Evolutionary conservation across 225 moss, liverwort and hornwort genomes (phyloP).

Genomic region (Bryum argenteum): DNA sequence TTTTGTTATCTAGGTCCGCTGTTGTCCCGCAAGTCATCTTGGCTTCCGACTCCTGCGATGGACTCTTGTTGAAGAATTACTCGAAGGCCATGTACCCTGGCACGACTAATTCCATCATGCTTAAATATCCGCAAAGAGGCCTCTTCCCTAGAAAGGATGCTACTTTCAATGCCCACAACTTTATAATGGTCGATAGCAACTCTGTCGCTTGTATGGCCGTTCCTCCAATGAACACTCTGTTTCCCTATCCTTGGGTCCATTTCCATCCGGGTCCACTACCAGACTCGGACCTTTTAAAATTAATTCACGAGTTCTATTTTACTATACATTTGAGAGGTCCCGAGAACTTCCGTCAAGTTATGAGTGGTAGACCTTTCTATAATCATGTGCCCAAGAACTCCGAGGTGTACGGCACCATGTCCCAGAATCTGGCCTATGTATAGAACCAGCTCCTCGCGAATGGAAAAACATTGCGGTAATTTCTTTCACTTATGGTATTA

Average conservation of each 20-base stretch:
- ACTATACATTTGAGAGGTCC: no score
- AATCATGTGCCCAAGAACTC: background rate
- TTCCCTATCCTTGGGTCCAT: background rate
- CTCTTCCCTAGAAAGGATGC: background rate
- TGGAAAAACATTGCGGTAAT: no score
- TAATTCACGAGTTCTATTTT: no score
- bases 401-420: no score
- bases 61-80: background rate
- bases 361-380: background rate
- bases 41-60: background rate
- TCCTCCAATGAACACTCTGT: background rate
- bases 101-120: background rate
- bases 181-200: background rate
- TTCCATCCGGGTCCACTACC: background rate
- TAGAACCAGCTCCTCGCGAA: no score
- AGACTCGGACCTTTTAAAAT: background rate
- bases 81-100: background rate
- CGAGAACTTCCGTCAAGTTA: background rate
- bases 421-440: no score
- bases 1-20: no score
- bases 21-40: background rate
- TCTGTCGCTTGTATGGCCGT: background rate
- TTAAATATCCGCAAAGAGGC: background rate
- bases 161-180: background rate
- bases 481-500: no score